Base-by-base conservation (phyloP, 768 basidiomycete species). In the Termitomyces bulborhizus region DNA sequence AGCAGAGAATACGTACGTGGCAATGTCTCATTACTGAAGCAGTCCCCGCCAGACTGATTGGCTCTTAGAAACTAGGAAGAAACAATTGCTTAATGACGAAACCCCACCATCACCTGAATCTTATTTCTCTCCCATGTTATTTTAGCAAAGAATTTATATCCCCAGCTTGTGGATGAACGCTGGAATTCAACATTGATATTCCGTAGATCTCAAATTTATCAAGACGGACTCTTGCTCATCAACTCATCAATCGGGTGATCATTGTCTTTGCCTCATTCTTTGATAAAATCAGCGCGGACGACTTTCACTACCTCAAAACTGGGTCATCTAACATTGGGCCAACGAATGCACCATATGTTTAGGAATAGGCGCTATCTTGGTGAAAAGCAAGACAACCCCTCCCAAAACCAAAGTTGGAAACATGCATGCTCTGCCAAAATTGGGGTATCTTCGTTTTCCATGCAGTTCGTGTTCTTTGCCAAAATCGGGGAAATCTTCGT, bases 1-100 rank as follows among this genome's bases (percentile, higher is more conserved):
- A 67, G 41, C 73, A 74, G 54, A 63, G 71, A 57, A 54, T 64
- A 39, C 63, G 75, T 75, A 44, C 57, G 72, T 67, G 13, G 26
- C 12, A 27, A 46, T n/a, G 11, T 27, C 24, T 46, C 3, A 8
- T 50, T 7, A n/a, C 15, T 5, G n/a, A 11, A 26, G 15, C 8
- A 26, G 36, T 27, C 15, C 16, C 8, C 15, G 16, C 9, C 40
- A 36, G 24, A 15, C 31, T 59, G 31, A 58, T 47, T 2, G 24
- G 48, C 36, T 41, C 6, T 12, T 51, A 43, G 24, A 42, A 41
- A 52, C 24, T 6, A 52, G 46, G n/a, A 57, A 47, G 56, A 60
- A 55, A 46, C 43, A 37, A 46, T 5, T 18, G 2, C 18, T 41
- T 43, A 15, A 16, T 43, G 52, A 54, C 40, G 51, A 50, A 31